phyloP scores from a whole-genome alignment of 169 alveolate genomes.

The Babesia bigemina region DNA sequence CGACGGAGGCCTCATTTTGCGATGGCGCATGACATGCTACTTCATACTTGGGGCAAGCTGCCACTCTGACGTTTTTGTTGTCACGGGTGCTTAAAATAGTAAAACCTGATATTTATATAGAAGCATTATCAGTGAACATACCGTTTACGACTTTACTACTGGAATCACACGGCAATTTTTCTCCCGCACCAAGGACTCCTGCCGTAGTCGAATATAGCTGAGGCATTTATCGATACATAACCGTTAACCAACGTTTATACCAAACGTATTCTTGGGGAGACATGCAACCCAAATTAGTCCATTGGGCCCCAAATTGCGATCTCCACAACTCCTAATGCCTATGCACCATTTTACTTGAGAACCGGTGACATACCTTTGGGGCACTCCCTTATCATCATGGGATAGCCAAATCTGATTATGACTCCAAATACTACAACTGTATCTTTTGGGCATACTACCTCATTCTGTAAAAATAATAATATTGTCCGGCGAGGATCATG shows the following conservation, averaged over 20 bases:
- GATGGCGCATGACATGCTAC: conserved; percentile 15
- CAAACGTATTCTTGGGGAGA: conserved; percentile 36
- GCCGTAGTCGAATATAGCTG: neutral
- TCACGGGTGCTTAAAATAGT: neutral
- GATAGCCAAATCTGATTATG: conserved; percentile 12
- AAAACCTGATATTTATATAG: conserved; percentile 9
- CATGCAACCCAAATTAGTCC: conserved; percentile 59
- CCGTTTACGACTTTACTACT: conserved; percentile 20
- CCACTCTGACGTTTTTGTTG: conserved; percentile 1
- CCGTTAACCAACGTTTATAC: conserved; percentile 24
- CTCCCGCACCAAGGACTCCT: neutral
- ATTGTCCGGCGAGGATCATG: neutral
- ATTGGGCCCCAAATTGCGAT: conserved; percentile 11
- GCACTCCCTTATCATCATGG: conserved; percentile 14
- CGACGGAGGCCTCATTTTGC: neutral
- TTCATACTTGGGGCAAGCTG: conserved; percentile 12
- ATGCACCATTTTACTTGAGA: neutral
- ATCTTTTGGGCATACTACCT: conserved; percentile 35
- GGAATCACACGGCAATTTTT: neutral
- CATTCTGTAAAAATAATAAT: neutral
- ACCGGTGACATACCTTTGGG: conserved; percentile 19
- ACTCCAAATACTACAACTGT: conserved; percentile 43
- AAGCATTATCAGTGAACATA: neutral
- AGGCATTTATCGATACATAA: neutral
- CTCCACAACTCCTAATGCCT: conserved; percentile 40